These are phyloP conservation scores for Potentilla sterilis DNA, from an alignment of 306 rosid species.

Conservation along the genomic window DNA sequence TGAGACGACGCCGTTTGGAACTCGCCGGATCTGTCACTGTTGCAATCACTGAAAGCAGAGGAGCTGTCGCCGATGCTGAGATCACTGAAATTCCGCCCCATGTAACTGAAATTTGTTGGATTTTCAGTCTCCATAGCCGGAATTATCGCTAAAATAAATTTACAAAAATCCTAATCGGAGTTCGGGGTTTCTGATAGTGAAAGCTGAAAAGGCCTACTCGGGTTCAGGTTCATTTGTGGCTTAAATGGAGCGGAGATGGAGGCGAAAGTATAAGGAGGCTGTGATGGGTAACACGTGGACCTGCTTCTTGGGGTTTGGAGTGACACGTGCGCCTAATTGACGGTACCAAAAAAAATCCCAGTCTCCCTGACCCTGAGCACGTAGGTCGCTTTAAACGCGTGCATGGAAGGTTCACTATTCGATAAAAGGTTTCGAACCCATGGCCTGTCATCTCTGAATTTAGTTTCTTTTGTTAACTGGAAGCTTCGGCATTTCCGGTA, in stretches of 20 bases:
- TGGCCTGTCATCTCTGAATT: too few species aligned
- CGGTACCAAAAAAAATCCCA: constrained; percentile 22
- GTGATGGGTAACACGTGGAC: constrained; percentile 33
- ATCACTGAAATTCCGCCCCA: constrained; percentile 59
- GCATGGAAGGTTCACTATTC: constrained; percentile 44
- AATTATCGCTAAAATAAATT: not conserved
- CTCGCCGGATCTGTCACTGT: constrained; percentile 95
- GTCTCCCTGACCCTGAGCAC: constrained; percentile 32
- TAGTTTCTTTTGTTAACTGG: not conserved
- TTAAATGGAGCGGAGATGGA: constrained; percentile 1
- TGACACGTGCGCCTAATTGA: constrained; percentile 59
- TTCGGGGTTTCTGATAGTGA: not conserved
- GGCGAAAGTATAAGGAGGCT: constrained; percentile 11
- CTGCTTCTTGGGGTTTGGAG: constrained; percentile 14
- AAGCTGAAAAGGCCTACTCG: not conserved
- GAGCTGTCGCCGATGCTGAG: constrained; percentile 50
- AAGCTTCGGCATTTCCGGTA: not conserved
- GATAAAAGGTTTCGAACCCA: constrained; percentile 24
- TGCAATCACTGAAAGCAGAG: constrained; percentile 91
- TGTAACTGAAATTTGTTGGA: constrained; percentile 34
- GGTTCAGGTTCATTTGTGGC: constrained; percentile 6
- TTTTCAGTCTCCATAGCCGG: constrained; percentile 52
- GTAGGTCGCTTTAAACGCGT: constrained; percentile 65
- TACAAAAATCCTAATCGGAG: not conserved
- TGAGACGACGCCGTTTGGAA: constrained; percentile 62